Evolutionary conservation across 2,329 filamentous ascomycete species (phyloP).

Genomic region (Aspergillus japonicus): DNA sequence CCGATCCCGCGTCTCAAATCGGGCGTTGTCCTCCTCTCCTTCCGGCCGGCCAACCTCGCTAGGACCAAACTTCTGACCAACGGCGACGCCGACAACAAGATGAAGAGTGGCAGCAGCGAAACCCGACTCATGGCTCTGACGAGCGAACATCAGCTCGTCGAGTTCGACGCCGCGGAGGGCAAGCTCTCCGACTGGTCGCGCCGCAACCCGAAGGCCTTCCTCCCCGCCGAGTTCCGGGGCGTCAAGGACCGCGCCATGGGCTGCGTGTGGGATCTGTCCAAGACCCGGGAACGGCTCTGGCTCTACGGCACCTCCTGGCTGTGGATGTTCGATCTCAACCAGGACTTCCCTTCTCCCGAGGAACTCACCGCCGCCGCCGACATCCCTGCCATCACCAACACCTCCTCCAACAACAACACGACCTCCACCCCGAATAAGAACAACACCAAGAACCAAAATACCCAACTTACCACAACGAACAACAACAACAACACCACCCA

Average conservation of each 20-base stretch:
- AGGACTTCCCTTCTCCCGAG: constrained; percentile 58
- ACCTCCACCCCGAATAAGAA: constrained; percentile 7
- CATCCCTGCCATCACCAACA: constrained; percentile 21
- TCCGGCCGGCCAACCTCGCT: constrained; percentile 50
- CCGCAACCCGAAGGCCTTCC: constrained; percentile 70
- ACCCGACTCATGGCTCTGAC: constrained; percentile 62
- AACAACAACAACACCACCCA: constrained; percentile 19
- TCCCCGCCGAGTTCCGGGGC: constrained; percentile 72
- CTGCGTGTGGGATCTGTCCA: constrained; percentile 72
- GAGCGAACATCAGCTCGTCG: constrained; percentile 65
- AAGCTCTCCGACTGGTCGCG: constrained; percentile 81
- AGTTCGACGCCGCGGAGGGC: constrained; percentile 77
- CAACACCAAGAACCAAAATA: constrained; percentile 15
- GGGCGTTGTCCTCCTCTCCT: constrained; percentile 66
- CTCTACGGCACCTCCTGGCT: constrained; percentile 83
- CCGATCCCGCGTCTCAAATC: constrained; percentile 68
- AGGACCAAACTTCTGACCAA: constrained; percentile 40
- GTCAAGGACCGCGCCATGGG: constrained; percentile 80
- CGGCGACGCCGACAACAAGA: constrained; percentile 40
- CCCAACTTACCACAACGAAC: constrained; percentile 5
- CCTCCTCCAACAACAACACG: constrained; percentile 15
- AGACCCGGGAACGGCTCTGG: constrained; percentile 67
- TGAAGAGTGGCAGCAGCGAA: constrained; percentile 36
- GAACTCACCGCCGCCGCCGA: constrained; percentile 25
- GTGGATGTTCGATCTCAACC: constrained; percentile 84